Evolutionary conservation across 2,329 filamentous ascomycete genomes (phyloP), one percentile per base, ranked within the genome.

Genomic region (Diaporthe humulicola): DNA sequence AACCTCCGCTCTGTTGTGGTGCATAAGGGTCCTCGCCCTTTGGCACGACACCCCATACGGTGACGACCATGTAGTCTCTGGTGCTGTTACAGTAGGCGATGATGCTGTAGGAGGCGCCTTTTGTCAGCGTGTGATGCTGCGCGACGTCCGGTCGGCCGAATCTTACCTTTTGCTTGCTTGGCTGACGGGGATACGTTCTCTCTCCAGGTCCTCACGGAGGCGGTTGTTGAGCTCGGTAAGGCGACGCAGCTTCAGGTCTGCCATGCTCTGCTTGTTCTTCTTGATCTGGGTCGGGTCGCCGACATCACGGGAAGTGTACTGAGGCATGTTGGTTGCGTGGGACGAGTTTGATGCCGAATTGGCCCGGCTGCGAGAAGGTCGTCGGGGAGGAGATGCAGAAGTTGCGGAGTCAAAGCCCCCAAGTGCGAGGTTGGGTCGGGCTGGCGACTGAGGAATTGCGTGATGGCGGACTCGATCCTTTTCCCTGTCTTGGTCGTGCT

Each of bases 231-330:
- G 91, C 88, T 99, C 97, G 76, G 96, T 98, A 86, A 99, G 90
- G 78, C 97, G 94, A 82, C 97, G 93, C 81, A 98, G 92, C 90
- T 99, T 99, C 78, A 99, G 91, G 85, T 99, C 97, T 80, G 96
- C 96, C 95, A 99, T 98, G 84, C 95, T 98, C 88, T 98, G 97
- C 90, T 98, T 98, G 89, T 97, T 98, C 88, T 96, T 98, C 90
- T 91, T 92, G 80, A 92, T 90, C 84, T 93, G 90, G 81, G 90
- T 90, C 83, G 90, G 90, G 83, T 93, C 91, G 85, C 90, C 90
- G 76, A 91, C 90, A 82, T 93, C 91, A 80, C 91, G 89, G 66
- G 91, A 92, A 74, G 90, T 92, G 86, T 92, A 93, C 78, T 90
- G 88, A 85, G 91, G 90, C 90, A 92, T 92, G 77, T 83, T 89